Evolutionary conservation across 1,139 yeast genomes (phyloP).

Genomic region (Suhomyces ambrosiae): DNA sequence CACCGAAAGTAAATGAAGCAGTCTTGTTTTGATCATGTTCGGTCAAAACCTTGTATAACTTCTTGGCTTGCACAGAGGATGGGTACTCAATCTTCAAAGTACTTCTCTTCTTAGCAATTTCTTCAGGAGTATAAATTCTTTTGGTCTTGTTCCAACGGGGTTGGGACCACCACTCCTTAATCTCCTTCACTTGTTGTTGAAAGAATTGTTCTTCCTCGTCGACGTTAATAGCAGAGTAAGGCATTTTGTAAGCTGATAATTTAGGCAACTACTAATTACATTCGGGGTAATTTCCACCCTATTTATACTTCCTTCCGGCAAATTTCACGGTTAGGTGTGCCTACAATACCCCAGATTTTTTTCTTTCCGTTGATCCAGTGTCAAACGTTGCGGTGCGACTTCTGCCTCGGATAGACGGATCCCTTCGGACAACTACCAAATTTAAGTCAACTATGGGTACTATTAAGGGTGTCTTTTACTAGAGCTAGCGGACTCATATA

Average conservation of each 20-base stretch:
- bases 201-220: conserved; percentile 65
- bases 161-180: conserved; percentile 87
- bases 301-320: conserved; percentile 7
- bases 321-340: background rate
- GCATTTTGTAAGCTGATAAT: conserved; percentile 28
- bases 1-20: conserved; percentile 91
- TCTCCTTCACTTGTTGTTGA: conserved; percentile 70
- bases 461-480: background rate
- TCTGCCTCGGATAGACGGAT: conserved; percentile 11
- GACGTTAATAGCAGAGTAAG: conserved; percentile 56
- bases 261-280: background rate
- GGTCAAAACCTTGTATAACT: conserved; percentile 66
- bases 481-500: background rate
- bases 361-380: conserved; percentile 13
- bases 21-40: conserved; percentile 76
- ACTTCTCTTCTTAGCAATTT: conserved; percentile 88
- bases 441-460: background rate
- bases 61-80: conserved; percentile 80
- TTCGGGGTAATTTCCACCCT: background rate
- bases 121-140: conserved; percentile 87
- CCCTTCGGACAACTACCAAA: background rate
- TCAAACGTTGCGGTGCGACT: conserved; percentile 7
- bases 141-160: conserved; percentile 90
- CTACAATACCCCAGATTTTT: conserved; percentile 15
- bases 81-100: conserved; percentile 69